A percentile compares a stretch with the other conserved stretches of the same genome.
Evolutionary conservation across 305 asterid genomes (phyloP).

Genomic region (Withania somnifera): DNA sequence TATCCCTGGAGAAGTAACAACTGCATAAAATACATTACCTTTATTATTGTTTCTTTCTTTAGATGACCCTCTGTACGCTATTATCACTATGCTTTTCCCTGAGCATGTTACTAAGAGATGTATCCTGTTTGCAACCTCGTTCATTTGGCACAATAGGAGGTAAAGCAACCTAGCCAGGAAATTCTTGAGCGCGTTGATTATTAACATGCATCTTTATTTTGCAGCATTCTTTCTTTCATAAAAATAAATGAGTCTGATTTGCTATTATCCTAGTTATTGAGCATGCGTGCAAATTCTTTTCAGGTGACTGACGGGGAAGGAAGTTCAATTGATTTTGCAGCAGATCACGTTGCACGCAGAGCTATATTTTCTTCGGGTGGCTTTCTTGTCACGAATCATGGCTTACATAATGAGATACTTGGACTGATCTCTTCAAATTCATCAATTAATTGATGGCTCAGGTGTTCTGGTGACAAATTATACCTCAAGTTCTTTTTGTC

Average conservation of each 20-base stretch:
- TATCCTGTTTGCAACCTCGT: not conserved
- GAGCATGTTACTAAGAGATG: not conserved
- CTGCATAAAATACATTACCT: not conserved
- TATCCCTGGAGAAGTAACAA: not conserved
- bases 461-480: not conserved
- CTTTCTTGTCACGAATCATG: conserved; percentile 53
- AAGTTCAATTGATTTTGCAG: conserved; percentile 48
- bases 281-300: not conserved
- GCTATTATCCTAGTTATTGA: not conserved
- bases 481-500: not conserved
- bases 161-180: not conserved
- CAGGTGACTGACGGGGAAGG: conserved; percentile 94
- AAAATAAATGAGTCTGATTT: not conserved
- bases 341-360: conserved; percentile 51
- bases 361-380: conserved; percentile 60
- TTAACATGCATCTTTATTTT: not conserved
- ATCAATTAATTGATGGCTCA: conserved; percentile 4
- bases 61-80: not conserved
- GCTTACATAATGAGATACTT: conserved; percentile 41
- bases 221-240: not conserved
- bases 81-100: not conserved
- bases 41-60: not conserved
- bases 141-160: not conserved
- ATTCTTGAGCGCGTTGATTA: not conserved
- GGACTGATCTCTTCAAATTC: conserved; percentile 42